Conservation (phyloP, 306 rosid genomes). For the barrel medic (Medicago truncatula) region DNA sequence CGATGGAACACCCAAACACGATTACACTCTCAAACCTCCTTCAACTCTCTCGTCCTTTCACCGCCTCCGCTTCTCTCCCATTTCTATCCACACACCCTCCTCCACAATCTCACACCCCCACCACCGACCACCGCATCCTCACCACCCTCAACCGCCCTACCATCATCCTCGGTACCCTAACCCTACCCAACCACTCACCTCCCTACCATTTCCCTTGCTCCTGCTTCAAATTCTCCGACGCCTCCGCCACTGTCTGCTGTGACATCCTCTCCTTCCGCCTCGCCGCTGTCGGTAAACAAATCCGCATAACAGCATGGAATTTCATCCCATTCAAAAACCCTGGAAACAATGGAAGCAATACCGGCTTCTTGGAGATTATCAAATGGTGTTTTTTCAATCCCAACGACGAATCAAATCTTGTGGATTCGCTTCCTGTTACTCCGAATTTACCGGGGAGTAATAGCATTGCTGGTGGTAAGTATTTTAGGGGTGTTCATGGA, state of each 20-base stretch:
- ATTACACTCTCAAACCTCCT: constrained; percentile 55
- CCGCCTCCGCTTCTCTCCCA: constrained; percentile 56
- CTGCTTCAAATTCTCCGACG: constrained; percentile 79
- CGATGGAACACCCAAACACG: constrained; percentile 51
- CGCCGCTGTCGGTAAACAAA: constrained; percentile 48
- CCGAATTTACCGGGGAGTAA: constrained; percentile 3
- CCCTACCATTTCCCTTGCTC: constrained; percentile 49
- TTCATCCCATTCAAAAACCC: constrained; percentile 67
- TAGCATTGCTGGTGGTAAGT: constrained; percentile 2
- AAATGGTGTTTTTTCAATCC: constrained; percentile 60
- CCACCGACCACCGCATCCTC: constrained; percentile 47
- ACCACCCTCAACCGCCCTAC: constrained; percentile 53
- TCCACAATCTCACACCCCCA: constrained; percentile 7
- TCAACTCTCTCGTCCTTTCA: constrained; percentile 50
- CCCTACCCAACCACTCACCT: constrained; percentile 46
- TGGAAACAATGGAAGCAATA: constrained; percentile 7
- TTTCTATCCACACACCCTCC: constrained; percentile 9
- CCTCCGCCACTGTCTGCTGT: constrained; percentile 70
- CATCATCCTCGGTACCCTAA: constrained; percentile 63
- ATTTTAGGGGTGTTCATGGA: constrained; percentile 56
- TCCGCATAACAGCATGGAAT: constrained; percentile 73
- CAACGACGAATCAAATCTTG: constrained; percentile 25
- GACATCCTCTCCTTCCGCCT: constrained; percentile 66
- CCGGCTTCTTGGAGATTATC: constrained; percentile 78
- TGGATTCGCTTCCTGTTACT: constrained; percentile 43